Conservation (phyloP, 164 flowering plant species). For the Berberis vulgaris region DNA sequence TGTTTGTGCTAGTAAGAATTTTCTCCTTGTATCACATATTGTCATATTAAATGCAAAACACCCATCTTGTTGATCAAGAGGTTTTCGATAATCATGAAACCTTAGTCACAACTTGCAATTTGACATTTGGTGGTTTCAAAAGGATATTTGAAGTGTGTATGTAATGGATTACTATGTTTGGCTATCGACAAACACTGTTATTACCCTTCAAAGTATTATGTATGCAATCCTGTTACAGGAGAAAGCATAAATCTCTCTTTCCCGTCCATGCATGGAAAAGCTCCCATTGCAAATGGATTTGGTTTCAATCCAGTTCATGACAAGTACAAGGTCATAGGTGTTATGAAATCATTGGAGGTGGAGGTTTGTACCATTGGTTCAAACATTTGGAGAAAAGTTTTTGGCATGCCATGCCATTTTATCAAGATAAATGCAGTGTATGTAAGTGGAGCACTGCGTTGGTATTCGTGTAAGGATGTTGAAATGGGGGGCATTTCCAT, state of each 20-base stretch:
- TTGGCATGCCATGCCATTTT: background rate
- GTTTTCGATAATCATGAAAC: background rate
- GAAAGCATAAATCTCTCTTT: background rate
- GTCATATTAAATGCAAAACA: background rate
- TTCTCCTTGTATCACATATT: background rate
- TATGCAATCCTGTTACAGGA: background rate
- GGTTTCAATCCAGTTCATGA: background rate
- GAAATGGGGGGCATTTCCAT: background rate
- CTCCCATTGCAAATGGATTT: background rate
- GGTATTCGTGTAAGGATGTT: background rate
- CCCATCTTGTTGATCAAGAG: background rate
- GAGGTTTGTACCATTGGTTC: background rate
- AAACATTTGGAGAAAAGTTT: background rate
- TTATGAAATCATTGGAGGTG: too few species aligned
- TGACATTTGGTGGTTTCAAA: too few species aligned
- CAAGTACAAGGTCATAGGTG: background rate
- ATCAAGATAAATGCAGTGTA: background rate
- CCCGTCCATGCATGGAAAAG: background rate
- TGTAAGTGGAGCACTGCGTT: background rate
- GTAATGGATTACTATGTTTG: background rate
- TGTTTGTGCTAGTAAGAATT: background rate
- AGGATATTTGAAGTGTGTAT: background rate
- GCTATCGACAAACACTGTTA: background rate
- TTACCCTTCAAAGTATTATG: background rate
- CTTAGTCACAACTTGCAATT: background rate